Percentiles rank a stretch among this genome's conserved stretches.
Conservation (phyloP, 768 basidiomycete species). For the Leccinum fibrillosum region DNA sequence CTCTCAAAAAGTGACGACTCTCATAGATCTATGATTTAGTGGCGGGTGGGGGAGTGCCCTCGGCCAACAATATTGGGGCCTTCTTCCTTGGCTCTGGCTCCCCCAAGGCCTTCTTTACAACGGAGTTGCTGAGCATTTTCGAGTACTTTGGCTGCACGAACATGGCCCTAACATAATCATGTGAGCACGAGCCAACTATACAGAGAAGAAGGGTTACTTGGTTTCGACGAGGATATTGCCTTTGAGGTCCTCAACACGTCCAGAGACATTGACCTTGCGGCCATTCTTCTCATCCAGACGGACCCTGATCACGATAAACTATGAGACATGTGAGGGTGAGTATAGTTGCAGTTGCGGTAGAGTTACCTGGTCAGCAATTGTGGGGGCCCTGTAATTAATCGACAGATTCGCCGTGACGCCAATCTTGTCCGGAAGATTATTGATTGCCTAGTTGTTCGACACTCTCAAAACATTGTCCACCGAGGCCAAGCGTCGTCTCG, state of each 20-base stretch:
- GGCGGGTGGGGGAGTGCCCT: conserved; percentile 27
- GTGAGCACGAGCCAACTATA: background rate
- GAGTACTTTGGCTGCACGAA: conserved; percentile 93
- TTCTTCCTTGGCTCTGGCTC: conserved; percentile 37
- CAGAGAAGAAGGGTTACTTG: conserved; percentile 46
- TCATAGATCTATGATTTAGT: conserved; percentile 21
- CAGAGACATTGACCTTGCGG: conserved; percentile 72
- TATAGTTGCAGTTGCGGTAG: background rate
- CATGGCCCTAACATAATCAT: conserved; percentile 47
- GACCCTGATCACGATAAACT: conserved; percentile 85
- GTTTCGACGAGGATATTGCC: conserved; percentile 84
- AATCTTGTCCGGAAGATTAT: conserved; percentile 82
- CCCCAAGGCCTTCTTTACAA: conserved; percentile 65
- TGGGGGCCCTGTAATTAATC: conserved; percentile 83
- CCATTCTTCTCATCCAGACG: conserved; percentile 65
- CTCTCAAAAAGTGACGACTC: background rate
- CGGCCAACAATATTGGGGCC: conserved; percentile 24
- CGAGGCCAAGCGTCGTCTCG: background rate
- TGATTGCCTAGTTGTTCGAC: conserved; percentile 58
- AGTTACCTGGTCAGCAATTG: conserved; percentile 78
- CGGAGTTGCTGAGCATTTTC: conserved; percentile 60
- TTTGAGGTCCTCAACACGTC: conserved; percentile 72
- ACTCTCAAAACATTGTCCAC: conserved; percentile 11
- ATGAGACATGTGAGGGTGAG: background rate
- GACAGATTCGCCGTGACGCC: conserved; percentile 89